Evolutionary conservation across 164 flowering plant genomes (phyloP).

Genomic region (Malania oleifera): DNA sequence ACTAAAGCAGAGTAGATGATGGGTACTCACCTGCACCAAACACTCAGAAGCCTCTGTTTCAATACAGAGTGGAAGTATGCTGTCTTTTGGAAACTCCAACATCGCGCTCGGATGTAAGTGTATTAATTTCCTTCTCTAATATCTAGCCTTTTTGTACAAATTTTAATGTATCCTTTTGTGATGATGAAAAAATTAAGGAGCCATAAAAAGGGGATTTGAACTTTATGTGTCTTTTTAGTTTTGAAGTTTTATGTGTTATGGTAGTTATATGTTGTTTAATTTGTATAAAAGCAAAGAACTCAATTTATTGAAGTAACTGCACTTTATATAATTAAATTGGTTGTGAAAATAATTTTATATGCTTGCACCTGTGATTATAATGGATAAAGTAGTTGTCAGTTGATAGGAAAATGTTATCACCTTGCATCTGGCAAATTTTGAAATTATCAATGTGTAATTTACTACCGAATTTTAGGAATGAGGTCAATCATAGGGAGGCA

Average conservation of each 20-base stretch:
- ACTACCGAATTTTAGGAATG: background rate
- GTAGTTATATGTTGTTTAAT: too few relatives aligned
- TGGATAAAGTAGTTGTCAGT: too few relatives aligned
- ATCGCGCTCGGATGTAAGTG: constrained; percentile 60
- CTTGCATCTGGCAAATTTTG: background rate
- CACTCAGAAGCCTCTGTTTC: constrained; percentile 58
- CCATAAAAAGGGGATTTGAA: background rate
- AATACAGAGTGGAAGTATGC: constrained; percentile 66
- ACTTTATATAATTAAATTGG: background rate
- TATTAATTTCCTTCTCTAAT: background rate
- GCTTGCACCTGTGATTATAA: background rate
- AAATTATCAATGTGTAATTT: too few relatives aligned
- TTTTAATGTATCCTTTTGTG: background rate
- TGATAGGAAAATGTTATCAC: too few relatives aligned
- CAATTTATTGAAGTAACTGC: too few relatives aligned
- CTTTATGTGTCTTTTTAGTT: too few relatives aligned
- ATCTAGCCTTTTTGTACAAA: background rate
- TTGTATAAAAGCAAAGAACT: too few relatives aligned
- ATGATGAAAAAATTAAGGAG: background rate
- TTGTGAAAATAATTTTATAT: background rate
- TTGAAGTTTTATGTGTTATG: too few relatives aligned
- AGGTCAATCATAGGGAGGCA: too few relatives aligned
- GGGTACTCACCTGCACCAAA: constrained; percentile 46
- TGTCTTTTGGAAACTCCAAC: constrained; percentile 71
- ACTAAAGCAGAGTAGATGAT: constrained; percentile 23